Evolutionary conservation across 306 rosid genomes (phyloP).

Genomic region (Castanea sativa): DNA sequence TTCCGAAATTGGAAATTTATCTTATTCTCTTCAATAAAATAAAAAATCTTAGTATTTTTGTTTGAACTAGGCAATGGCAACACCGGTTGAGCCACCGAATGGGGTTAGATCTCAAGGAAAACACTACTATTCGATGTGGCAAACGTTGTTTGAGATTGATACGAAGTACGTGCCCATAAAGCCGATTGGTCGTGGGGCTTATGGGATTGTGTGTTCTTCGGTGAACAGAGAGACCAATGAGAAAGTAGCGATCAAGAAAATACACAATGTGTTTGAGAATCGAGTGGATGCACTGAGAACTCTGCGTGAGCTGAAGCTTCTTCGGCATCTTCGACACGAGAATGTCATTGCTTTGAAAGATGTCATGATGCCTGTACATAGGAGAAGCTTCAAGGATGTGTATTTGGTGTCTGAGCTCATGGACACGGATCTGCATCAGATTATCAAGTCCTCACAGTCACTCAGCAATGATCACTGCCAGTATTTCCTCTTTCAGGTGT

Average conservation of each 20-base stretch:
- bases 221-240: conserved; percentile 74
- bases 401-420: conserved; percentile 90
- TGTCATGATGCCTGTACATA: conserved; percentile 80
- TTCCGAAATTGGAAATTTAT: too few species aligned
- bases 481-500: conserved; percentile 95
- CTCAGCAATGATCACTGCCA: conserved; percentile 88
- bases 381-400: conserved; percentile 77
- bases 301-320: conserved; percentile 81
- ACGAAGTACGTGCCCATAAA: conserved; percentile 86
- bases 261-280: conserved; percentile 79
- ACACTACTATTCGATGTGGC: conserved; percentile 94
- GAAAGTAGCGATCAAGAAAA: conserved; percentile 87
- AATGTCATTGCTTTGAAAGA: conserved; percentile 88
- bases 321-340: conserved; percentile 78
- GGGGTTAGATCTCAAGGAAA: conserved; percentile 68
- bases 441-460: conserved; percentile 80
- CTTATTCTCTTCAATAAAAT: too few species aligned
- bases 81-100: conserved; percentile 90
- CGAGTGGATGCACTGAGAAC: conserved; percentile 84
- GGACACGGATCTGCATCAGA: conserved; percentile 98
- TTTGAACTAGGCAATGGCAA: conserved; percentile 62
- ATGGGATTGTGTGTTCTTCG: conserved; percentile 90
- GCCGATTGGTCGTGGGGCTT: conserved; percentile 92
- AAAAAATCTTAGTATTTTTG: too few species aligned
- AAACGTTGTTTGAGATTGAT: conserved; percentile 83